Evolutionary conservation across 208 protist species (phyloP).

Genomic region (Porcisia deanei): DNA sequence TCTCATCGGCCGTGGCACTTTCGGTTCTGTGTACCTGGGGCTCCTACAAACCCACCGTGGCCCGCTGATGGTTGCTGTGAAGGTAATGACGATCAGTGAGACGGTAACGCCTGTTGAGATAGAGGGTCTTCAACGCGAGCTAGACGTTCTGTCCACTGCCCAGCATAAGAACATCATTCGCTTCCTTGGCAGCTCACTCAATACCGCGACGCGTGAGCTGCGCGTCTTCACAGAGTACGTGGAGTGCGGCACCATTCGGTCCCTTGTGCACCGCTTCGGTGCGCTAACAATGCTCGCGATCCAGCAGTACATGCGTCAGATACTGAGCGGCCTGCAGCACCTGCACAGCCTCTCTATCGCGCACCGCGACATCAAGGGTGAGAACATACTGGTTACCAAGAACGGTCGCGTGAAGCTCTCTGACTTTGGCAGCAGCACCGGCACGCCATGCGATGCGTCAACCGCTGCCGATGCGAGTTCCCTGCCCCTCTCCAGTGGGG

Average conservation of each 20-base stretch:
- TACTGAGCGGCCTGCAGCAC: slow-evolving; percentile 68
- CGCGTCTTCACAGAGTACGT: slow-evolving; percentile 83
- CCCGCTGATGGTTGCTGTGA: slow-evolving; percentile 66
- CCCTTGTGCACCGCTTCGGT: slow-evolving; percentile 66
- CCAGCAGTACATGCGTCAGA: slow-evolving; percentile 74
- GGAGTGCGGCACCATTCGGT: slow-evolving; percentile 67
- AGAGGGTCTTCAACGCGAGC: slow-evolving; percentile 48
- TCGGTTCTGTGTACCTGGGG: slow-evolving; percentile 58
- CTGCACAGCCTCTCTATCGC: slow-evolving; percentile 75
- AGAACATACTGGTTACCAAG: slow-evolving; percentile 82
- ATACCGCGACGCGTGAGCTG: slow-evolving; percentile 40
- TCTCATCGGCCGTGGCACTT: slow-evolving; percentile 61
- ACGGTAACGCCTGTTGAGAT: slow-evolving; percentile 38
- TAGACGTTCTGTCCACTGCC: slow-evolving; percentile 57
- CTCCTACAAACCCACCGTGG: slow-evolving; percentile 43
- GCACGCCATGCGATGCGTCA: slow-evolving; percentile 18
- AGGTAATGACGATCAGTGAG: slow-evolving; percentile 48
- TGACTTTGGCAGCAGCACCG: slow-evolving; percentile 77
- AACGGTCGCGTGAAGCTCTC: slow-evolving; percentile 68
- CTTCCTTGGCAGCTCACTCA: slow-evolving; percentile 61
- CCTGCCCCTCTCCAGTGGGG: not conserved
- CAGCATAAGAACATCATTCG: slow-evolving; percentile 76
- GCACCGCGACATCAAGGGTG: slow-evolving; percentile 83
- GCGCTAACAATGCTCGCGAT: slow-evolving; percentile 54
- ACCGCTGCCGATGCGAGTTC: slow-evolving; percentile 25